Conservation (phyloP, 305 asterid species). For the Solanum hybrid region DNA sequence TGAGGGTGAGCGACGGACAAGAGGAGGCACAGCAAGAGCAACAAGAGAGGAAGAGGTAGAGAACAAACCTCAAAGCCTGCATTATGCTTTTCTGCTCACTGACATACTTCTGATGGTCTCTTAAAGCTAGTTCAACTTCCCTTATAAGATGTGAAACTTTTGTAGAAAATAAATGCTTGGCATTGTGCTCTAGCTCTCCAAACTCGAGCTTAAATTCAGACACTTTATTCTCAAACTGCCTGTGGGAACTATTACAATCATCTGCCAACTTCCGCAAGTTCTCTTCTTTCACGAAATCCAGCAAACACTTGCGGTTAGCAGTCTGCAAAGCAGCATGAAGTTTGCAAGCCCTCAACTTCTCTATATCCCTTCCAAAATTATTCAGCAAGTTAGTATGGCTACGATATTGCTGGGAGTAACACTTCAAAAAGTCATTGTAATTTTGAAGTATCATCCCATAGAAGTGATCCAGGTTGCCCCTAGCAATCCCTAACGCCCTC, state of each 20-base stretch:
- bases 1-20: background rate
- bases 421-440: constrained; percentile 57
- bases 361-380: constrained; percentile 72
- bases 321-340: constrained; percentile 65
- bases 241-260: constrained; percentile 76
- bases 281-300: constrained; percentile 89
- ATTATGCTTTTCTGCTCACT: constrained; percentile 86
- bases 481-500: constrained; percentile 81
- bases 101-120: constrained; percentile 56
- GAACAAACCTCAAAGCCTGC: constrained; percentile 82
- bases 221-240: constrained; percentile 89
- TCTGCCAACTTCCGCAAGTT: constrained; percentile 63
- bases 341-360: constrained; percentile 58
- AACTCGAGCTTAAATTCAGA: constrained; percentile 81
- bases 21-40: background rate
- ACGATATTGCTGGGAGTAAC: constrained; percentile 73
- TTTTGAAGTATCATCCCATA: constrained; percentile 69
- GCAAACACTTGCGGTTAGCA: constrained; percentile 56
- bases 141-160: constrained; percentile 57
- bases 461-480: constrained; percentile 76
- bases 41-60: constrained; percentile 6
- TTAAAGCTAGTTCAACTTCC: constrained; percentile 60
- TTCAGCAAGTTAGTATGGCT: constrained; percentile 54
- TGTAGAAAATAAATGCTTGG: constrained; percentile 62
- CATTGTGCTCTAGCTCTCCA: constrained; percentile 68